Percentiles rank a stretch among this genome's conserved stretches.
Evolutionary conservation across 1,284 basidiomycete species (phyloP).

Genomic region (Fomitopsis schrenkii): DNA sequence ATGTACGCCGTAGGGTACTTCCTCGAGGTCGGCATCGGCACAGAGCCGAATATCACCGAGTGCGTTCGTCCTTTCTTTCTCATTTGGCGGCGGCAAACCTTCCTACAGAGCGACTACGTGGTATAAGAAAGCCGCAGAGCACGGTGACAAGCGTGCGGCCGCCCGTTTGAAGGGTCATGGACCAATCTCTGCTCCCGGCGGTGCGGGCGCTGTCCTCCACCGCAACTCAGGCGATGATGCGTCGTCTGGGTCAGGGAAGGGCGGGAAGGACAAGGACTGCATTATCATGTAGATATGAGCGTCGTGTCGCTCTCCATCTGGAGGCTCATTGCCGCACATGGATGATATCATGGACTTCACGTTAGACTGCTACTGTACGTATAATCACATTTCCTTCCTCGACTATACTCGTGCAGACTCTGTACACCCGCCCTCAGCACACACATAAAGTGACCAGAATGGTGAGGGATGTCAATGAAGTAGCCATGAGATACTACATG

Average conservation of each 20-base stretch:
- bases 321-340: background rate
- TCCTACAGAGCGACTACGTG: conserved; percentile 64
- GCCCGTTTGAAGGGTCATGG: conserved; percentile 76
- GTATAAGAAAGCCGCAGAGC: conserved; percentile 91
- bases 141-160: conserved; percentile 90
- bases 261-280: conserved; percentile 68
- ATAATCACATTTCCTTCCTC: no score
- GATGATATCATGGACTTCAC: background rate
- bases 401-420: no score
- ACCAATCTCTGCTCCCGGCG: conserved; percentile 53
- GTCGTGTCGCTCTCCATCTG: background rate
- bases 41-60: conserved; percentile 63
- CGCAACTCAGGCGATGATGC: conserved; percentile 39
- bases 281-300: conserved; percentile 63
- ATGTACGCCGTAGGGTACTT: conserved; percentile 99
- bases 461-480: no score
- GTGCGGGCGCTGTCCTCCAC: conserved; percentile 54
- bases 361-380: conserved; percentile 1
- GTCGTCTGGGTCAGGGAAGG: conserved; percentile 33
- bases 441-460: no score
- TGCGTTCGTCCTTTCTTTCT: conserved; percentile 34
- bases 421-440: no score
- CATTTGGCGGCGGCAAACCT: background rate
- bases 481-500: no score
- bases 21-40: conserved; percentile 89